A percentile compares a stretch with the other conserved stretches of the same genome.
Conservation (phyloP, 148 eudicot genomes). For the Rhododendron molle region DNA sequence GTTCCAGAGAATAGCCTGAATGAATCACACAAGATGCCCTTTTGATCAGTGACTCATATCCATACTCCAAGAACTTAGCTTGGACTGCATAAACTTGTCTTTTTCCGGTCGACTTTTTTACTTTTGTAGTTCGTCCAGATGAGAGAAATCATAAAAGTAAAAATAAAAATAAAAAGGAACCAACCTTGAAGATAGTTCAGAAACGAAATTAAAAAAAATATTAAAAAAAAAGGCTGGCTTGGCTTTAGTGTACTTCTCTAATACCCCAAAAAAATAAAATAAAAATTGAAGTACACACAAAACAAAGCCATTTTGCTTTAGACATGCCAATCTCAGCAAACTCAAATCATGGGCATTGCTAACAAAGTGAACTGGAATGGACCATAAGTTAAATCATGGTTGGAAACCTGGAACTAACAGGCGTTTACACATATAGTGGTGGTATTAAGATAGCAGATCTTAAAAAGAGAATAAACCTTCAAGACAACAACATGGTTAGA, state of each 20-base stretch:
- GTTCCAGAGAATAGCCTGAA: slow-evolving; percentile 85
- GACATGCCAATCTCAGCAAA: not conserved
- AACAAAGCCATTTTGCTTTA: not conserved
- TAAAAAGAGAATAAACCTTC: not conserved
- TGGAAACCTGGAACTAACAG: not conserved
- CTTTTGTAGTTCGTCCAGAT: not conserved
- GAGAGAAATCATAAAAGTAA: not conserved
- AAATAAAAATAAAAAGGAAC: not conserved
- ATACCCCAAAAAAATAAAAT: not conserved
- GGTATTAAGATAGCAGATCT: not conserved
- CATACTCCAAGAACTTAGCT: not conserved
- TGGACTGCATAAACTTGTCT: not conserved
- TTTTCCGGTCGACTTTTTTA: not conserved
- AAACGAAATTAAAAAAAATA: not conserved
- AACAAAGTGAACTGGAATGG: not conserved
- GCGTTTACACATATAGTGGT: not conserved
- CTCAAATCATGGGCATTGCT: not conserved
- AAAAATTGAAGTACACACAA: not conserved
- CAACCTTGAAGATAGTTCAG: not conserved
- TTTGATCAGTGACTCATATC: not conserved
- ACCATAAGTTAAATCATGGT: not conserved
- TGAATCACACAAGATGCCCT: slow-evolving; percentile 1
- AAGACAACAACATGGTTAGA: not conserved
- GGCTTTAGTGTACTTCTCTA: not conserved
- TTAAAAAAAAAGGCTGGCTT: not conserved